These are phyloP conservation scores for Ajuga reptans DNA, from an alignment of 305 asterid genomes.

Conservation along the genomic window DNA sequence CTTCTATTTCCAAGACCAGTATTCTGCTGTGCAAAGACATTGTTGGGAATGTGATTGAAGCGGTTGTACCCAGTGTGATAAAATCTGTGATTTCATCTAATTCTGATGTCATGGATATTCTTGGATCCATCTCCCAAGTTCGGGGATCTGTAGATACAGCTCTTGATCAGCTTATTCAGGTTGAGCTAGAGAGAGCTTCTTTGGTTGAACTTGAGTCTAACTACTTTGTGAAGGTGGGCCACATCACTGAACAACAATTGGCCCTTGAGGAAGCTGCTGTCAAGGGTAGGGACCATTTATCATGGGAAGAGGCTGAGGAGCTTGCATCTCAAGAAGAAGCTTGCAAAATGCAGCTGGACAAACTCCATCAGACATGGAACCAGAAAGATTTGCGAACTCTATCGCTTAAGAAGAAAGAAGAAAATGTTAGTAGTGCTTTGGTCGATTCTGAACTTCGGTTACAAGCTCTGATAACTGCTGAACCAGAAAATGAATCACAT, in stretches of 20 bases:
- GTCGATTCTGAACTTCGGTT: conserved; percentile 52
- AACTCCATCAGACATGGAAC: conserved; percentile 89
- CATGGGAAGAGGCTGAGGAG: conserved; percentile 99
- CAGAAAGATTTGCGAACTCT: conserved; percentile 69
- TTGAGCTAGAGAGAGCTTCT: conserved; percentile 79
- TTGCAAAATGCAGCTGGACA: conserved; percentile 86
- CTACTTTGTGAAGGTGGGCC: conserved; percentile 86
- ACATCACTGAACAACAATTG: conserved; percentile 83
- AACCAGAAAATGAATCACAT: conserved; percentile 51
- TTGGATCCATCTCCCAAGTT: conserved; percentile 81
- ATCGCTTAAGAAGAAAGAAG: conserved; percentile 69
- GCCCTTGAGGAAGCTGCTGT: conserved; percentile 94
- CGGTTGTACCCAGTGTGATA: conserved; percentile 63
- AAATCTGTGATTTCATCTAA: conserved; percentile 61
- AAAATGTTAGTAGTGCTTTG: conserved; percentile 48
- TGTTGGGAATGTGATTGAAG: conserved; percentile 54
- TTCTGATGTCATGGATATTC: conserved; percentile 78
- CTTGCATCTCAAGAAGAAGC: conserved; percentile 99
- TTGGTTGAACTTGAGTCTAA: conserved; percentile 76
- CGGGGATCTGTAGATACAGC: conserved; percentile 81
- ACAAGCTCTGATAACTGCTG: conserved; percentile 52
- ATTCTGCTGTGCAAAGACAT: conserved; percentile 55
- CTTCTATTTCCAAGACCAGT: conserved; percentile 52
- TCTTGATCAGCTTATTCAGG: conserved; percentile 83
- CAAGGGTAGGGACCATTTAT: conserved; percentile 86